A percentile compares a stretch with the other conserved stretches of the same genome.
These are phyloP conservation scores for Pythium volutum DNA, from an alignment of 352 stramenopile species.

Conservation along the genomic window DNA sequence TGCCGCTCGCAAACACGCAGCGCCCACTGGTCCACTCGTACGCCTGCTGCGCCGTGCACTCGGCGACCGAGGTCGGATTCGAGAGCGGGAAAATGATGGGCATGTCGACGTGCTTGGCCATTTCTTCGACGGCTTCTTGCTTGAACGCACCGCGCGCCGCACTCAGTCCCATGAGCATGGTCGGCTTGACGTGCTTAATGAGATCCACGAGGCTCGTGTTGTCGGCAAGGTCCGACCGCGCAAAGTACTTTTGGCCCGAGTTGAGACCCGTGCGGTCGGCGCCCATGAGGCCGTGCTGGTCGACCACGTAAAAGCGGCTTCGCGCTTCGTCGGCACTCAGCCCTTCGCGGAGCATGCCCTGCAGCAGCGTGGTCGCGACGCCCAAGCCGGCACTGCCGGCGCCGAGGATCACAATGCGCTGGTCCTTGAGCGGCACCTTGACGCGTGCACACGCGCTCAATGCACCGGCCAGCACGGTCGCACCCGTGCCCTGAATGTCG, in stretches of 20 bases:
- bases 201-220: constrained; percentile 78
- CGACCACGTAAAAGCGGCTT: constrained; percentile 74
- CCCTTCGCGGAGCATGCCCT: constrained; percentile 90
- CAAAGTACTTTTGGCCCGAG: constrained; percentile 82
- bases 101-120: constrained; percentile 83
- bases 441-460: constrained; percentile 74
- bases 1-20: constrained; percentile 95
- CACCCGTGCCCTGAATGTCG: constrained; percentile 98
- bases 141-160: constrained; percentile 88
- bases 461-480: constrained; percentile 91
- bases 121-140: constrained; percentile 76
- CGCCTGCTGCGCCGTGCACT: constrained; percentile 95
- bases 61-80: constrained; percentile 95
- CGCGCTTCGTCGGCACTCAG: constrained; percentile 66
- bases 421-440: constrained; percentile 84
- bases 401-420: constrained; percentile 95
- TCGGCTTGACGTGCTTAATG: constrained; percentile 88
- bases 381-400: constrained; percentile 93
- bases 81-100: constrained; percentile 97
- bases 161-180: constrained; percentile 94
- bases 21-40: constrained; percentile 96
- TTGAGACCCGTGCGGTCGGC: constrained; percentile 46
- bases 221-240: constrained; percentile 59
- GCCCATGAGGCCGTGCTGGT: constrained; percentile 71
- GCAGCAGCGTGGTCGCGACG: constrained; percentile 88